Evolutionary conservation across 1,139 yeast genomes (phyloP).

Genomic region (Sugiyamaella grinbergsii): DNA sequence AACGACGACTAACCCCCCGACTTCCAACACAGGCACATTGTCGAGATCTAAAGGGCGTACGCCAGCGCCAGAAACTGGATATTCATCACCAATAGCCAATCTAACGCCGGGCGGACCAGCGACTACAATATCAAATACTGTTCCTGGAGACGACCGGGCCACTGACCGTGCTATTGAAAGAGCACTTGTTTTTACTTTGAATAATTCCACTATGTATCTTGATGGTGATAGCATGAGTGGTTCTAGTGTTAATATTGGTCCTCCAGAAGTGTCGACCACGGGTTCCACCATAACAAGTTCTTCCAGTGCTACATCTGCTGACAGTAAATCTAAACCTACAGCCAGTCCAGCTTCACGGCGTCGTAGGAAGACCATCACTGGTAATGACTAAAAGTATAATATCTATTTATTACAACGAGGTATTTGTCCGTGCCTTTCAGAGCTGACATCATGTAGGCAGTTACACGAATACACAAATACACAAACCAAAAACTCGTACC

Average conservation of each 20-base stretch:
- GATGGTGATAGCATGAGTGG: slow-evolving; percentile 24
- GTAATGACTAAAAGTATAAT: slow-evolving; percentile 16
- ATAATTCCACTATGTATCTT: slow-evolving; percentile 28
- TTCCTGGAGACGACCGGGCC: slow-evolving; percentile 28
- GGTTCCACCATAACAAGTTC: background rate
- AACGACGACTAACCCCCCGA: slow-evolving; percentile 17
- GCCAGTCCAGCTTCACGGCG: slow-evolving; percentile 13
- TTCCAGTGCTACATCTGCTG: slow-evolving; percentile 8
- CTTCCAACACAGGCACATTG: background rate
- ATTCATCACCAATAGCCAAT: slow-evolving; percentile 26
- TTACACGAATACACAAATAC: too few relatives aligned
- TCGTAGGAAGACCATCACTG: slow-evolving; percentile 18
- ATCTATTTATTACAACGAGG: background rate
- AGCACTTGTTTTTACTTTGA: slow-evolving; percentile 31
- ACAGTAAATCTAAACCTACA: slow-evolving; percentile 9
- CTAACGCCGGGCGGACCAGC: slow-evolving; percentile 20
- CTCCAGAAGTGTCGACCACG: background rate
- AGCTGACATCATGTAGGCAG: too few relatives aligned
- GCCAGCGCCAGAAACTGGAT: slow-evolving; percentile 21
- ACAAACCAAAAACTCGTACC: too few relatives aligned
- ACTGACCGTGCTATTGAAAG: slow-evolving; percentile 33
- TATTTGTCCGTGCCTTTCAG: background rate
- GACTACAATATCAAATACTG: slow-evolving; percentile 15
- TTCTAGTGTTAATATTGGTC: background rate
- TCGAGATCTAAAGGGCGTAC: slow-evolving; percentile 17